These are phyloP conservation scores for Rhizopus delemar DNA, from an alignment of 371 early-diverging fungal genomes.

Conservation along the genomic window DNA sequence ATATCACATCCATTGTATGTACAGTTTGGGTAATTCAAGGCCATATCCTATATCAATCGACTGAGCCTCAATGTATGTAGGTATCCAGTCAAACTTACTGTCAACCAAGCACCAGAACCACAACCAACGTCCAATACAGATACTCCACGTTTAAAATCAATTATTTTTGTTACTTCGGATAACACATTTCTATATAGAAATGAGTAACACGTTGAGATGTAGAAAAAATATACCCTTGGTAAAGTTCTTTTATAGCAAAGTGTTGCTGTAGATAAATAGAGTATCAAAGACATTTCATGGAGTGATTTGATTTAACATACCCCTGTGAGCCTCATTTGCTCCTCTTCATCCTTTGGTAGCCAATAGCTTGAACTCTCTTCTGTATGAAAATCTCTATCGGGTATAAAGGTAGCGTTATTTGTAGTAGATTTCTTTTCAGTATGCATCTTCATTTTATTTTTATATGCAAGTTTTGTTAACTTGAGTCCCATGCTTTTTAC, in stretches of 20 bases:
- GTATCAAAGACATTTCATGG: background rate
- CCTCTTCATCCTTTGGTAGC: conserved; percentile 24
- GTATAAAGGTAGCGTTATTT: no score
- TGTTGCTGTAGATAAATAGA: conserved; percentile 20
- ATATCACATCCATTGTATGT: conserved; percentile 35
- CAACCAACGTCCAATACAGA: conserved; percentile 40
- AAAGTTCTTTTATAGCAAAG: conserved; percentile 36
- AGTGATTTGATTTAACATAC: conserved; percentile 9
- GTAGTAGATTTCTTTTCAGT: no score
- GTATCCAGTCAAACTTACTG: conserved; percentile 7
- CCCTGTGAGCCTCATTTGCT: conserved; percentile 18
- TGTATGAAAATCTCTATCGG: conserved; percentile 13
- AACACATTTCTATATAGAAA: background rate
- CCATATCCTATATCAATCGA: conserved; percentile 27
- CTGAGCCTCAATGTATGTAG: conserved; percentile 28
- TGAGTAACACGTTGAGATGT: background rate
- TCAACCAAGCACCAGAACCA: conserved; percentile 46
- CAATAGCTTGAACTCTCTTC: conserved; percentile 14
- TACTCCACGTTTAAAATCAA: conserved; percentile 12
- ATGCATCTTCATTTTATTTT: no score
- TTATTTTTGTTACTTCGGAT: conserved; percentile 2
- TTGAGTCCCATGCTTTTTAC: no score
- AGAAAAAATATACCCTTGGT: conserved; percentile 20
- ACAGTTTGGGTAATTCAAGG: conserved; percentile 36
- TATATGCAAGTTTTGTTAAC: no score